A percentile compares a stretch with the other conserved stretches of the same genome.
These are phyloP conservation scores for Candida xiaguanensis DNA, from an alignment of 805 yeast species.

Conservation along the genomic window DNA sequence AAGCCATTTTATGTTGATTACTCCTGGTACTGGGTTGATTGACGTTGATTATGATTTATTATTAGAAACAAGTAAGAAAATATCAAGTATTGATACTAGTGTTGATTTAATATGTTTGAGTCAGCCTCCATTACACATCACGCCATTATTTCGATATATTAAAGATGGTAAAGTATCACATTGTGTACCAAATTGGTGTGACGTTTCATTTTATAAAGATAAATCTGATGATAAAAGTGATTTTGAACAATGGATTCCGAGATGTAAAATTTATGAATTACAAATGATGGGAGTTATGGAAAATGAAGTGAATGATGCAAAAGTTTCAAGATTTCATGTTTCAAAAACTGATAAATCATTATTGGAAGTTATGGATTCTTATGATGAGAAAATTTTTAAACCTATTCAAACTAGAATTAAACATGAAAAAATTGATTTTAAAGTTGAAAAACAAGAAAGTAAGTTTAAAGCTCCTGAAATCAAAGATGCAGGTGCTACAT, in stretches of 20 bases:
- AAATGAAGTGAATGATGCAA: slow-evolving; percentile 70
- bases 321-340: slow-evolving; percentile 54
- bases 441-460: not conserved
- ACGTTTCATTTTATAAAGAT: slow-evolving; percentile 85
- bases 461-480: slow-evolving; percentile 7
- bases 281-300: slow-evolving; percentile 99
- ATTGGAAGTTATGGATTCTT: slow-evolving; percentile 59
- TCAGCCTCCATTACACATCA: slow-evolving; percentile 87
- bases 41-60: slow-evolving; percentile 84
- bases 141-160: slow-evolving; percentile 78
- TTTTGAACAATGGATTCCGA: slow-evolving; percentile 75
- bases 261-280: slow-evolving; percentile 88
- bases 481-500: slow-evolving; percentile 20
- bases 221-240: slow-evolving; percentile 25
- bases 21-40: slow-evolving; percentile 91
- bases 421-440: not conserved
- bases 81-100: slow-evolving; percentile 77
- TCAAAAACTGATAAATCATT: slow-evolving; percentile 36
- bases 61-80: slow-evolving; percentile 67
- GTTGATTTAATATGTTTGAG: slow-evolving; percentile 86
- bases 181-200: slow-evolving; percentile 94
- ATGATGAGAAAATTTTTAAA: slow-evolving; percentile 59
- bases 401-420: slow-evolving; percentile 11
- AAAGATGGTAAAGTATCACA: slow-evolving; percentile 51
- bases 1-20: slow-evolving; percentile 81